phyloP scores from a whole-genome alignment of 164 flowering plant species.

The Stephania yunnanensis region DNA sequence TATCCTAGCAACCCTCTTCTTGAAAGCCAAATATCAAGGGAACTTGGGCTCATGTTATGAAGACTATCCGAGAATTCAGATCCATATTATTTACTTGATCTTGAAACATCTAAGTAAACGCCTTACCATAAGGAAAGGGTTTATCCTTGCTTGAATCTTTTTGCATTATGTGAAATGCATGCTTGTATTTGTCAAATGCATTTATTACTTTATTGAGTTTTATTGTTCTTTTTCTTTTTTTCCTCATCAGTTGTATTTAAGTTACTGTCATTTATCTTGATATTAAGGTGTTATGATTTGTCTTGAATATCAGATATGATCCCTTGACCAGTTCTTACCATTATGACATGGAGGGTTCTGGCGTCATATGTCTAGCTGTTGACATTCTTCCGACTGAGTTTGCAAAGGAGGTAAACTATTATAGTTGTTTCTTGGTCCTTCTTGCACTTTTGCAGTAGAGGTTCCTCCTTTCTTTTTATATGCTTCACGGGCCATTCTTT shows the following conservation, averaged over 20 bases:
- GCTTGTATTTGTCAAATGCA: not conserved
- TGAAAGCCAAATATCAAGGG: no score
- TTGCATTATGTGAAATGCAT: no score
- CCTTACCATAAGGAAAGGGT: no score
- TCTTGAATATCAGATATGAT: conserved; percentile 51
- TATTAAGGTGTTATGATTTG: conserved; percentile 5
- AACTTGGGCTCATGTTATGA: no score
- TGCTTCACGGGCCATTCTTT: not conserved
- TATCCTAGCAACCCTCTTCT: no score
- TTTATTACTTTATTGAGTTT: not conserved
- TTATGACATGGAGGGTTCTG: conserved; percentile 73
- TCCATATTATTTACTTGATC: no score
- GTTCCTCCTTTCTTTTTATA: not conserved
- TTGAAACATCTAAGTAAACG: no score
- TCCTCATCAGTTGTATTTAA: not conserved
- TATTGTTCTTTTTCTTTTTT: not conserved
- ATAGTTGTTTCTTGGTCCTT: not conserved
- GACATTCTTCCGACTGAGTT: conserved; percentile 97
- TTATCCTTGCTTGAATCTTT: no score
- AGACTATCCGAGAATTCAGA: no score
- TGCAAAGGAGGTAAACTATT: conserved; percentile 73
- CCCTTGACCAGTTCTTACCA: conserved; percentile 57
- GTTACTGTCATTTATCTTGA: not conserved
- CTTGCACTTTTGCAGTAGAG: not conserved
- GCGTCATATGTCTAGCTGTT: conserved; percentile 76